Evolutionary conservation across 768 basidiomycete species (phyloP).

Genomic region (Suillus variegatus): DNA sequence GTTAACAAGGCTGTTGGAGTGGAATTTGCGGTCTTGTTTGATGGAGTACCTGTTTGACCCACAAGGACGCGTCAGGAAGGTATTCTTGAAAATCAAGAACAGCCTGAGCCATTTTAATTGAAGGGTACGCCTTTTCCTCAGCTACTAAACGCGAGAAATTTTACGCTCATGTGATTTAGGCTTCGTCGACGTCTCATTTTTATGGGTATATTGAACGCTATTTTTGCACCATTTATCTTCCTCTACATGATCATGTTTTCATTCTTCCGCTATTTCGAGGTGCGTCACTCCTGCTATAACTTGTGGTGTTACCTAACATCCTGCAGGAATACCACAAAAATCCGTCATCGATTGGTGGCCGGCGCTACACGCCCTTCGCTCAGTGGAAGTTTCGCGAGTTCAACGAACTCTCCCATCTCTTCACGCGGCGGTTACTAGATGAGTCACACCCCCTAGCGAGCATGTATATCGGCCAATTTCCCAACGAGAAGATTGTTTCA

Average conservation of each 20-base stretch:
- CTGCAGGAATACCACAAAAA: slow-evolving; percentile 97
- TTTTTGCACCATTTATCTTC: slow-evolving; percentile 96
- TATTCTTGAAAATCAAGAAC: slow-evolving; percentile 87
- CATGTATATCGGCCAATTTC: slow-evolving; percentile 97
- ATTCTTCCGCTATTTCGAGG: slow-evolving; percentile 99
- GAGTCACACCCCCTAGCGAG: slow-evolving; percentile 88
- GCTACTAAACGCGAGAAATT: neutral
- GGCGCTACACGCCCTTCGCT: slow-evolving; percentile 91
- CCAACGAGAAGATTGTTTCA: slow-evolving; percentile 90
- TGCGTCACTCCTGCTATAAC: slow-evolving; percentile 34
- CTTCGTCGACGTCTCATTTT: slow-evolving; percentile 87
- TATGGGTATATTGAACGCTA: slow-evolving; percentile 94
- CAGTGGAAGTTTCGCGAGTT: slow-evolving; percentile 99
- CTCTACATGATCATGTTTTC: slow-evolving; percentile 97
- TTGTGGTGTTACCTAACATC: neutral
- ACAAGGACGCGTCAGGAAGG: slow-evolving; percentile 87
- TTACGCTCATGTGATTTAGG: slow-evolving; percentile 40
- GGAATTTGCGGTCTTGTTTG: slow-evolving; percentile 95
- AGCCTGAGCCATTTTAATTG: slow-evolving; percentile 71
- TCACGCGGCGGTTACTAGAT: slow-evolving; percentile 80
- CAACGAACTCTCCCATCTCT: slow-evolving; percentile 95
- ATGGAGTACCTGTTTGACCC: slow-evolving; percentile 94
- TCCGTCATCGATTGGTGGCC: slow-evolving; percentile 90
- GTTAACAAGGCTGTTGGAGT: slow-evolving; percentile 89
- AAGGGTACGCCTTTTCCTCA: slow-evolving; percentile 59